phyloP scores from a whole-genome alignment of 306 rosid species.

The Abrus pulchellus region DNA sequence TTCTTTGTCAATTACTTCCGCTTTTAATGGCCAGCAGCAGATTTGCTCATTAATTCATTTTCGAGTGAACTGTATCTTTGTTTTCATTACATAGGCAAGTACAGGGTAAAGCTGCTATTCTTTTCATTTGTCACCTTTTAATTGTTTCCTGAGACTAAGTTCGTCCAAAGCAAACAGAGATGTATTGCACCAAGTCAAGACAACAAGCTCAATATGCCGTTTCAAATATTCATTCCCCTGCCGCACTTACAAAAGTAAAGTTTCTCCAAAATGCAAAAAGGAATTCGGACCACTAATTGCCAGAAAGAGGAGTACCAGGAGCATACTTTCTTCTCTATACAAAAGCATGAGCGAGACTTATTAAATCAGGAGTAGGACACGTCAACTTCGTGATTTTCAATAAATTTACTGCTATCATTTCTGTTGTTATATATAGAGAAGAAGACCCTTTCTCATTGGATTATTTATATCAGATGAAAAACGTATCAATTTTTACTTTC shows the following conservation, averaged over 20 bases:
- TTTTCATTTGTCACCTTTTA: neutral
- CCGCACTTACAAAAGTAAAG: neutral
- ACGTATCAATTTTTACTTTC: neutral
- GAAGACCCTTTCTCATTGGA: conserved; percentile 5
- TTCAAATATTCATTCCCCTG: neutral
- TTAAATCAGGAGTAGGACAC: too few relatives aligned
- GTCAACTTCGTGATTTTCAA: too few relatives aligned
- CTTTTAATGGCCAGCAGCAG: too few relatives aligned
- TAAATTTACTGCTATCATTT: too few relatives aligned
- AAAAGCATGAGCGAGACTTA: too few relatives aligned
- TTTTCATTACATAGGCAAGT: neutral
- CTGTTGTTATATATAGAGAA: neutral
- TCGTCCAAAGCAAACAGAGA: conserved; percentile 29
- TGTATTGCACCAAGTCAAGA: conserved; percentile 7
- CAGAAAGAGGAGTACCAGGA: neutral
- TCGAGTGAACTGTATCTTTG: conserved; percentile 7
- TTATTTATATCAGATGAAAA: neutral
- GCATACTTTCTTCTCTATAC: too few relatives aligned
- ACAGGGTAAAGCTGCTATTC: neutral
- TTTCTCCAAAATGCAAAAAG: conserved; percentile 11
- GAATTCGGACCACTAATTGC: neutral
- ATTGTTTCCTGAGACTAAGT: neutral
- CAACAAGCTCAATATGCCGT: neutral
- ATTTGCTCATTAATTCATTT: neutral
- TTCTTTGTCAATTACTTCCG: too few relatives aligned